Evolutionary conservation across 192 early-diverging fungal genomes (phyloP), one percentile per base, ranked within the genome.

Genomic region (Podila epicladia): DNA sequence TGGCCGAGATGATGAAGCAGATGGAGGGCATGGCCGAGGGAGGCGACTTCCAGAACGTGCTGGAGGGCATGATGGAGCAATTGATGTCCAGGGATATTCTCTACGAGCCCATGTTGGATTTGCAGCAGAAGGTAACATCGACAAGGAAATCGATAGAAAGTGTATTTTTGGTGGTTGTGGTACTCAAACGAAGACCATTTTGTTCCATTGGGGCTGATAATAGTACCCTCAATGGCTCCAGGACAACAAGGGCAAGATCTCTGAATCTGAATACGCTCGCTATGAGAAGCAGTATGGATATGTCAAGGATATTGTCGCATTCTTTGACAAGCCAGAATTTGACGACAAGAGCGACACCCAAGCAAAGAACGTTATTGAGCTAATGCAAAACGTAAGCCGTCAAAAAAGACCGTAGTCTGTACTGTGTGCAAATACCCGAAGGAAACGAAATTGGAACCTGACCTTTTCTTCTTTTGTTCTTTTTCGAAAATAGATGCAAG

Each of bases 41-140:
- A 59, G 89, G 90, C 3, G 93, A 96, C 61, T 93, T 98, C 75
- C 93, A 96, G 68, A 87, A 92, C 33, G 88, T 97, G 69, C 90
- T 99, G 9, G 95, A 95, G 69, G 90, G 90, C 15, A 91, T 99
- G 75, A 94, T 99, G 88, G 89, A 94, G 51, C 90, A 97, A 83
- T 83, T 99, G 38, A 94, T 97, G 92, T 92, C 92, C 48, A 97
- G 95, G 73, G 97, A 98, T 48, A 85, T 98, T 29, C 85, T 99
- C 51, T 94, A 96, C 85, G 97, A 99, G 82, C 97, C 97, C 9
- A 95, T 99, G 87, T 94, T 93, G 85, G 97, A 99, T 58, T 83
- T 99, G 60, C 88, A 89, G 22, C 75, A 67, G 13, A 94, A 93
- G 87, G 94, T 94, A 87, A 60, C 8, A 45, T 17, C 17, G 3